Conservation (phyloP, 805 yeast species). For the Barnettozyma sucrosica region DNA sequence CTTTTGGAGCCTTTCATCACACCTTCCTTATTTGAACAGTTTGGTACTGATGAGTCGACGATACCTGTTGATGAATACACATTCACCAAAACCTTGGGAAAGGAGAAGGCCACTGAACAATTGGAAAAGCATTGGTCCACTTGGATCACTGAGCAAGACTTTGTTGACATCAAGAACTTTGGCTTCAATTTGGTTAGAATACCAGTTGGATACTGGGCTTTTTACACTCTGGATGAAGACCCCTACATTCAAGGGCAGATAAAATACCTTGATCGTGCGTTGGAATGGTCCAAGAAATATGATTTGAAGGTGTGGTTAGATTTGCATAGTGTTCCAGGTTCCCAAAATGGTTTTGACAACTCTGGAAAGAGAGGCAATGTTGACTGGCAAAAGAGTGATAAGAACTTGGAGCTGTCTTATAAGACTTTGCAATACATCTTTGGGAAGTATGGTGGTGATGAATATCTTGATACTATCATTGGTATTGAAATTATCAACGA, state of each 20-base stretch:
- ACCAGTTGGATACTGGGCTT: conserved; percentile 83
- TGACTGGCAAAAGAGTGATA: conserved; percentile 37
- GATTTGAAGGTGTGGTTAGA: conserved; percentile 69
- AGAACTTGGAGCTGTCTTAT: conserved; percentile 43
- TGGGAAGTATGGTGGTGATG: conserved; percentile 43
- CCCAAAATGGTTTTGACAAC: conserved; percentile 84
- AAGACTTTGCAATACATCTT: conserved; percentile 45
- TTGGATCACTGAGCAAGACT: conserved; percentile 56
- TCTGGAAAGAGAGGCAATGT: conserved; percentile 53
- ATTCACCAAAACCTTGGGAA: conserved; percentile 44
- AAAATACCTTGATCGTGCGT: conserved; percentile 53
- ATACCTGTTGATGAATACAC: conserved; percentile 60
- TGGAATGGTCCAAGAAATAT: conserved; percentile 59
- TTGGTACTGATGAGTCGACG: conserved; percentile 28
- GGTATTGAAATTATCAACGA: conserved; percentile 72
- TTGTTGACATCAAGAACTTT: conserved; percentile 39
- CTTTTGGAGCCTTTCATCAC: conserved; percentile 67
- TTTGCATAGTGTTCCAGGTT: conserved; percentile 77
- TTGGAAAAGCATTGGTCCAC: conserved; percentile 50
- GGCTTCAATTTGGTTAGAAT: conserved; percentile 70
- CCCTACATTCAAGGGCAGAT: conserved; percentile 67
- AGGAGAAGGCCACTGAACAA: conserved; percentile 35
- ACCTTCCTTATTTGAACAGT: conserved; percentile 49
- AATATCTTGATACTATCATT: conserved; percentile 50
- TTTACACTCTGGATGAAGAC: conserved; percentile 35